A percentile compares a stretch with the other conserved stretches of the same genome.
phyloP scores from a whole-genome alignment of 2,329 filamentous ascomycete species.

The Aureobasidium mangrovei region DNA sequence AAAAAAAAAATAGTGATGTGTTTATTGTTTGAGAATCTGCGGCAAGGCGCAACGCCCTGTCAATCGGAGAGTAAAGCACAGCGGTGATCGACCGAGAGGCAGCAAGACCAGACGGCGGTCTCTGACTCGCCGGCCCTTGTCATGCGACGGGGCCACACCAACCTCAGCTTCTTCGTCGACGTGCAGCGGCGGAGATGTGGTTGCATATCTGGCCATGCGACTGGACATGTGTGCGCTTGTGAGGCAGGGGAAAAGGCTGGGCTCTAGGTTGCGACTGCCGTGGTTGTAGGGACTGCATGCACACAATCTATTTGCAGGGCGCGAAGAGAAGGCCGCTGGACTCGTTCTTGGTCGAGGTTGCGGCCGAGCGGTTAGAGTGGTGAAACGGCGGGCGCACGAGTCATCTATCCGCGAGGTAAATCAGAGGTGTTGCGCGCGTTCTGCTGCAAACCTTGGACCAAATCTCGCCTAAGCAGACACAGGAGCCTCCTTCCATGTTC shows the following conservation, averaged over 20 bases:
- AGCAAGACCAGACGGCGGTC: background rate
- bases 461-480: slow-evolving; percentile 1
- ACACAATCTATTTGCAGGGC: slow-evolving; percentile 6
- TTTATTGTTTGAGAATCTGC: slow-evolving; percentile 11
- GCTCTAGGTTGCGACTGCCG: background rate
- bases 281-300: background rate
- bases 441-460: background rate
- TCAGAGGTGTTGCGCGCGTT: slow-evolving; percentile 1
- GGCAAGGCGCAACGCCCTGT: slow-evolving; percentile 11
- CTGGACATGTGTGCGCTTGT: slow-evolving; percentile 4
- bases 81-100: slow-evolving; percentile 3
- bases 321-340: background rate
- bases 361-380: slow-evolving; percentile 1
- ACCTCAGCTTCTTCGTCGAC: background rate
- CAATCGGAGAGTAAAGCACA: slow-evolving; percentile 7
- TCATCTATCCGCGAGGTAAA: slow-evolving; percentile 11
- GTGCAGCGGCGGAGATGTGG: too few relatives aligned
- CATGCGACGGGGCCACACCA: background rate
- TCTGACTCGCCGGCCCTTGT: slow-evolving; percentile 8
- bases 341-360: slow-evolving; percentile 3
- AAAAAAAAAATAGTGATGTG: slow-evolving; percentile 11
- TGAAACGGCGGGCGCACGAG: slow-evolving; percentile 13
- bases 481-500: background rate
- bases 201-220: background rate
- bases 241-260: slow-evolving; percentile 4